A percentile compares a stretch with the other conserved stretches of the same genome.
Evolutionary conservation across 805 yeast species (phyloP).

Genomic region (Suhomyces pyralidae): DNA sequence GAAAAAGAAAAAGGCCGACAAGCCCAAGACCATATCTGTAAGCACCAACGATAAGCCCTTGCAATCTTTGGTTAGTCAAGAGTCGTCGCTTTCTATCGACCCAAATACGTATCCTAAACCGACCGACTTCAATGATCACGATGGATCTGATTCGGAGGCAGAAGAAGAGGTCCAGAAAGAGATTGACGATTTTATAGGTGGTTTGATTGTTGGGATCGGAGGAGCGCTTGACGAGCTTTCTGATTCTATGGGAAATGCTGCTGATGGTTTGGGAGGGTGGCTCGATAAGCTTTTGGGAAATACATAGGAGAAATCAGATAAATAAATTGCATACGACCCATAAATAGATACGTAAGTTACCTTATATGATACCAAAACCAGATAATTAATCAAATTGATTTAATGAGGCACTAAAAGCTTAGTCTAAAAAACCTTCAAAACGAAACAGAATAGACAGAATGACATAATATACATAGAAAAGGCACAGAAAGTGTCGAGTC

Average conservation of each 20-base stretch:
- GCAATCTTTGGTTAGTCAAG: slow-evolving; percentile 22
- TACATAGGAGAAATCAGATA: neutral
- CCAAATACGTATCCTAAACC: slow-evolving; percentile 24
- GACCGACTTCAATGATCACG: slow-evolving; percentile 16
- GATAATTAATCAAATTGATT: neutral
- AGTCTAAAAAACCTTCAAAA: too few relatives aligned
- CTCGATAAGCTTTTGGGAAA: neutral
- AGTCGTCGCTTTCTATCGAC: slow-evolving; percentile 15
- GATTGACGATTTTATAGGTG: neutral
- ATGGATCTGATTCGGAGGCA: neutral
- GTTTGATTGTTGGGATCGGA: neutral
- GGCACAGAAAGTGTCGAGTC: too few relatives aligned
- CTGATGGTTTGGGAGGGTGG: neutral
- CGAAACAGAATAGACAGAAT: too few relatives aligned
- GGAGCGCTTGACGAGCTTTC: neutral
- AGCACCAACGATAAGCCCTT: slow-evolving; percentile 24
- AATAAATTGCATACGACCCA: neutral
- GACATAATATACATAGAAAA: too few relatives aligned
- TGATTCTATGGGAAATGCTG: neutral
- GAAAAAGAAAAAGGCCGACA: slow-evolving; percentile 14
- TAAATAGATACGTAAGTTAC: neutral
- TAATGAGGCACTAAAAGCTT: too few relatives aligned
- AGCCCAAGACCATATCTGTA: slow-evolving; percentile 10
- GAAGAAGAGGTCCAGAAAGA: neutral
- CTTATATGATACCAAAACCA: too few relatives aligned